A percentile compares a stretch with the other conserved stretches of the same genome.
Evolutionary conservation across 768 basidiomycete genomes (phyloP).

Genomic region (Cystobasidium tubakii): DNA sequence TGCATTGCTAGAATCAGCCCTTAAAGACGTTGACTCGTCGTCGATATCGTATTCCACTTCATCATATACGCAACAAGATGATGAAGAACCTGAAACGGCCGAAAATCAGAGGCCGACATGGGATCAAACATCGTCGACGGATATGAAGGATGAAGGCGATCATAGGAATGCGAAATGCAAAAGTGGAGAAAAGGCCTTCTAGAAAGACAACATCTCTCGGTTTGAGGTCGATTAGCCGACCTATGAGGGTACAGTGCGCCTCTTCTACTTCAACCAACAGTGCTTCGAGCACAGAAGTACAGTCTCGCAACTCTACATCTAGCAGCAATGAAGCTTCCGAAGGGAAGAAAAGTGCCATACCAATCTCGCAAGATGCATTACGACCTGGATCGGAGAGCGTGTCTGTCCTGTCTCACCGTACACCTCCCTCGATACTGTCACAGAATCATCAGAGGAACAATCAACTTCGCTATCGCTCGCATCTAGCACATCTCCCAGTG

Average conservation of each 20-base stretch:
- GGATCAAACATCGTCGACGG: too few species aligned
- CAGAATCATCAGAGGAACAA: neutral
- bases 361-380: neutral
- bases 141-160: too few species aligned
- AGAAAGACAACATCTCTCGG: neutral
- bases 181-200: too few species aligned
- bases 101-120: too few species aligned
- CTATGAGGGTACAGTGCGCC: neutral
- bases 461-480: neutral
- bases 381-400: neutral
- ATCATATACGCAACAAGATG: neutral
- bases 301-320: neutral
- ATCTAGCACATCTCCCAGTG: neutral
- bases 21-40: neutral
- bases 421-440: neutral
- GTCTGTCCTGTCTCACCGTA: neutral
- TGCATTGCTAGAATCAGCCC: neutral
- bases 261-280: neutral
- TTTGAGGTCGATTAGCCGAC: neutral
- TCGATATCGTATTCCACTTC: neutral
- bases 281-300: neutral
- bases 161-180: too few species aligned
- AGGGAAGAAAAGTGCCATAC: neutral
- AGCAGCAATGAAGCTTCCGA: neutral
- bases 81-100: too few species aligned